These are phyloP conservation scores for Sphagnum contortum DNA, from an alignment of 225 moss, liverwort and hornwort species.

Conservation along the genomic window DNA sequence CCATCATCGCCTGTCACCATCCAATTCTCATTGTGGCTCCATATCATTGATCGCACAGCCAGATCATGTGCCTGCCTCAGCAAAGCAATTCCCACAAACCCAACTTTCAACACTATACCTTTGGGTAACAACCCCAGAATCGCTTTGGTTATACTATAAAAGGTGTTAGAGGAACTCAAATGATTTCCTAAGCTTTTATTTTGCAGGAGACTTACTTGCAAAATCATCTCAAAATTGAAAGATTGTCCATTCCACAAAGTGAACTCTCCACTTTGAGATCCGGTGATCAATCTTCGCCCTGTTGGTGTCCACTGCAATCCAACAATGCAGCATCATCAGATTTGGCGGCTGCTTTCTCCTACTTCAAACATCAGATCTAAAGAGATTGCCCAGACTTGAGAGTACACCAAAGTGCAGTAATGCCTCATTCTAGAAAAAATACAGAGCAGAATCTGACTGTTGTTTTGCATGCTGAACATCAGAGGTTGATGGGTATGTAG, in stretches of 20 bases:
- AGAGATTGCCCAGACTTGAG: too few relatives aligned
- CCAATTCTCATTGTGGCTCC: slow-evolving; percentile 99
- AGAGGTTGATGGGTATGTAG: too few relatives aligned
- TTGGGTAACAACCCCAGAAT: too few relatives aligned
- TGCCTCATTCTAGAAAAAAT: too few relatives aligned
- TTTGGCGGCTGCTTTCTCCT: background rate
- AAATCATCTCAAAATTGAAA: slow-evolving; percentile 99
- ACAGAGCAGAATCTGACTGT: too few relatives aligned
- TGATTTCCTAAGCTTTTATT: too few relatives aligned
- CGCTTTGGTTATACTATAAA: too few relatives aligned
- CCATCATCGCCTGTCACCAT: slow-evolving; percentile 99
- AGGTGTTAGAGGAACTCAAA: too few relatives aligned
- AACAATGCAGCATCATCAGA: background rate
- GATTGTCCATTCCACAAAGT: slow-evolving; percentile 99
- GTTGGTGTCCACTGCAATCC: slow-evolving; percentile 87
- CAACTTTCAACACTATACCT: too few relatives aligned
- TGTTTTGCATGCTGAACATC: too few relatives aligned
- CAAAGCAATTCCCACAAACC: slow-evolving; percentile 1
- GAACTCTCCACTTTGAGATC: slow-evolving; percentile 98
- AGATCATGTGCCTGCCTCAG: slow-evolving; percentile 86
- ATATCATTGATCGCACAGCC: slow-evolving; percentile 97
- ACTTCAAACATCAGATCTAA: background rate
- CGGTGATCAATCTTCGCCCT: slow-evolving; percentile 92
- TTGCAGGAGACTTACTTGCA: slow-evolving; percentile 39
- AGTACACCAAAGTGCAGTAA: too few relatives aligned